phyloP scores from a whole-genome alignment of 2,329 filamentous ascomycete species.

The Ophiostoma populinum region DNA sequence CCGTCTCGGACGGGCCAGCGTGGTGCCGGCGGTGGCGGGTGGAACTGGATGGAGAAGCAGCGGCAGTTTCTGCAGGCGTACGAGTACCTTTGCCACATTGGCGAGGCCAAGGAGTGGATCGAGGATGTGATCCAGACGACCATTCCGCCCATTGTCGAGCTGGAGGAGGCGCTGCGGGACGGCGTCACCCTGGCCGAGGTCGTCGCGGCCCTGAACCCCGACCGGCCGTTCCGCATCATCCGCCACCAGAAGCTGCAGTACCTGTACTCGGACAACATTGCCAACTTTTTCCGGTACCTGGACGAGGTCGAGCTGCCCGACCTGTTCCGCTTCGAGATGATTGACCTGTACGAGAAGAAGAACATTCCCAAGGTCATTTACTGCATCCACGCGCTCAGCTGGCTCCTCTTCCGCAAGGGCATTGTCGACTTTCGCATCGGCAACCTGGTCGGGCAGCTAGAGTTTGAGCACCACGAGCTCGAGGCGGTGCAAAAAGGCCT shows the following conservation, averaged over 20 bases:
- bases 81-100: constrained; percentile 96
- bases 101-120: constrained; percentile 98
- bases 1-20: constrained; percentile 29
- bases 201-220: constrained; percentile 72
- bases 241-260: constrained; percentile 72
- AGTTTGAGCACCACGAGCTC: constrained; percentile 94
- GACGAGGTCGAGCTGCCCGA: constrained; percentile 86
- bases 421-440: constrained; percentile 93
- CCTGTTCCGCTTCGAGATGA: constrained; percentile 89
- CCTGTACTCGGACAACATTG: constrained; percentile 95
- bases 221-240: constrained; percentile 66
- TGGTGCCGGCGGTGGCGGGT: constrained; percentile 56
- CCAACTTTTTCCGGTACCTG: constrained; percentile 84
- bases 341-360: constrained; percentile 98
- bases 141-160: constrained; percentile 80
- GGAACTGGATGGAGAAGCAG: constrained; percentile 99
- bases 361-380: constrained; percentile 99
- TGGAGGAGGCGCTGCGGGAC: constrained; percentile 83
- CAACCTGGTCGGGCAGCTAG: constrained; percentile 86
- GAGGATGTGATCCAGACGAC: constrained; percentile 71
- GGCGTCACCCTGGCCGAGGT: constrained; percentile 90
- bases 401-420: constrained; percentile 89
- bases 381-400: constrained; percentile 92
- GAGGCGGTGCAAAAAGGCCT: constrained; percentile 94
- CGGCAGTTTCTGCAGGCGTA: constrained; percentile 92